Percentiles rank a stretch among this genome's conserved stretches.
Conservation (phyloP, 805 yeast genomes). For the Saturnispora gosingensis region DNA sequence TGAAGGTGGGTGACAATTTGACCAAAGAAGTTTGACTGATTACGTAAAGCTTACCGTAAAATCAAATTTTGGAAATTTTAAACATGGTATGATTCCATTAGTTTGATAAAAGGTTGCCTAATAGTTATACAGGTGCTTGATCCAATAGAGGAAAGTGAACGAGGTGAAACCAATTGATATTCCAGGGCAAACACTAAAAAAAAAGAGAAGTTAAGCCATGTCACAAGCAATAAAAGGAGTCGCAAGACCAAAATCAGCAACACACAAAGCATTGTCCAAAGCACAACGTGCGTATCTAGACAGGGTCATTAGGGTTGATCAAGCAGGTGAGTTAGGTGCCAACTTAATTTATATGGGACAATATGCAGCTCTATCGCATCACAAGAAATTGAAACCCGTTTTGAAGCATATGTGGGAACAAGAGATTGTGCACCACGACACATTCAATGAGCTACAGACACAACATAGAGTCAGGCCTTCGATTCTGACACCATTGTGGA, state of each 20-base stretch:
- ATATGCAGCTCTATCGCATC: conserved; percentile 58
- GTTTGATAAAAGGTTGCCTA: not conserved
- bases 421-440: conserved; percentile 81
- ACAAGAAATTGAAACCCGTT: conserved; percentile 70
- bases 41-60: not conserved
- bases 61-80: not conserved
- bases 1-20: not conserved
- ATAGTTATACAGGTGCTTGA: not conserved
- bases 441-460: conserved; percentile 71
- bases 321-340: conserved; percentile 97
- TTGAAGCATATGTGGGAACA: conserved; percentile 98
- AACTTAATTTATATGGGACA: conserved; percentile 90
- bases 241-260: conserved; percentile 13
- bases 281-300: conserved; percentile 68
- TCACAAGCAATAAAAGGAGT: conserved; percentile 2
- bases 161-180: not conserved
- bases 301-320: conserved; percentile 81
- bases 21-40: not conserved
- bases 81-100: not conserved
- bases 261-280: conserved; percentile 23
- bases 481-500: conserved; percentile 87
- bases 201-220: not conserved
- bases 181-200: not conserved
- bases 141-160: not conserved
- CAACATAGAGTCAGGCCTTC: conserved; percentile 85